phyloP scores from a whole-genome alignment of 345 rosid species.

The Eucalyptus globulus region DNA sequence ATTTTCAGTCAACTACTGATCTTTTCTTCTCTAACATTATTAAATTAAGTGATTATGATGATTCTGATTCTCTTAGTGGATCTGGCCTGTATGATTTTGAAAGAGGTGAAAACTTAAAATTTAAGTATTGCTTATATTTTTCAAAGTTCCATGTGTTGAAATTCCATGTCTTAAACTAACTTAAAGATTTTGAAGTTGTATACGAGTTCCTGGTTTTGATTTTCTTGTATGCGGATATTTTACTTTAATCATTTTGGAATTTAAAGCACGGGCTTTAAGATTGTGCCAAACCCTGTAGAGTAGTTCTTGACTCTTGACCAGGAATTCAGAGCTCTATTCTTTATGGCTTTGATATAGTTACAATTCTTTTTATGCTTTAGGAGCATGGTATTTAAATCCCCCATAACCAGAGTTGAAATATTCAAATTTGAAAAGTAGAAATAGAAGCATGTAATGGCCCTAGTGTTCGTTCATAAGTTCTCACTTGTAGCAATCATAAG shows the following conservation, averaged over 20 bases:
- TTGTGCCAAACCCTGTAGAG: neutral
- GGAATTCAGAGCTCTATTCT: neutral
- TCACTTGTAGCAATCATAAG: neutral
- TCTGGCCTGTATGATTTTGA: slow-evolving; percentile 19
- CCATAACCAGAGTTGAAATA: neutral
- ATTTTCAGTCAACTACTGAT: neutral
- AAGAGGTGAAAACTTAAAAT: slow-evolving; percentile 10
- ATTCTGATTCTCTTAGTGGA: slow-evolving; percentile 13
- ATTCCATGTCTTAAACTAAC: neutral
- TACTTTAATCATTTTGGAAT: neutral
- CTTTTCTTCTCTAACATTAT: neutral
- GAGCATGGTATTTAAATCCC: neutral
- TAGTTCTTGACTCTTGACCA: neutral
- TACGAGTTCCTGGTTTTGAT: neutral
- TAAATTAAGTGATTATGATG: slow-evolving; percentile 14
- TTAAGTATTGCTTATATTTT: neutral
- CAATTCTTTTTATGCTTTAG: neutral
- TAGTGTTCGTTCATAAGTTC: neutral
- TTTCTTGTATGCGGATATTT: neutral
- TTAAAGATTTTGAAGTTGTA: neutral
- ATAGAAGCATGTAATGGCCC: neutral
- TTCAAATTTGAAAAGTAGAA: neutral
- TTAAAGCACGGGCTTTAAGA: neutral
- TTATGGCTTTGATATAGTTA: neutral
- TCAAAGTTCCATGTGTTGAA: neutral